phyloP scores from a whole-genome alignment of 2,329 filamentous ascomycete genomes.

The Talaromyces sp. region DNA sequence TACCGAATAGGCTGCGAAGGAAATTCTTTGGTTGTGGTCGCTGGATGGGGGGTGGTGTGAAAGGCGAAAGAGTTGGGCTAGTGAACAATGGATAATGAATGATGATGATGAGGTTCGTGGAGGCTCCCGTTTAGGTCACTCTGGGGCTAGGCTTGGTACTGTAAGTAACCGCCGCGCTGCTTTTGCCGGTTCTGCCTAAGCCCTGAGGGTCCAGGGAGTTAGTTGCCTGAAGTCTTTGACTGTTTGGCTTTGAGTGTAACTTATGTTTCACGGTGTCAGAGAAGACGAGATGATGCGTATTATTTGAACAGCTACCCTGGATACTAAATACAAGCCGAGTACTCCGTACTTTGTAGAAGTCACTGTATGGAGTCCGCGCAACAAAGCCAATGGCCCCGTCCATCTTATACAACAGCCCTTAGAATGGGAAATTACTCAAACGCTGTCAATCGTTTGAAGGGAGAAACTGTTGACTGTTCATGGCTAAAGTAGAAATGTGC shows the following conservation, averaged over 20 bases:
- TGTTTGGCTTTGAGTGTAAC: background rate
- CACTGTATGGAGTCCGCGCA: background rate
- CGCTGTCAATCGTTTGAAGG: background rate
- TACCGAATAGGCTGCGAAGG: background rate
- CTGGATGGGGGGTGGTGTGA: background rate
- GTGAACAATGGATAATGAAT: background rate
- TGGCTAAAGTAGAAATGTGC: background rate
- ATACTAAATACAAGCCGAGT: background rate
- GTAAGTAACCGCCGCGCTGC: background rate
- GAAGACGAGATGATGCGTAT: background rate
- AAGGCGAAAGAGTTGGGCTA: background rate
- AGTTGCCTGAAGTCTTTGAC: background rate
- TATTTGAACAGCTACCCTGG: background rate
- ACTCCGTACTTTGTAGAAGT: background rate
- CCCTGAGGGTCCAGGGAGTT: too few species aligned
- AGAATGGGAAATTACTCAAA: background rate
- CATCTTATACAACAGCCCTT: background rate
- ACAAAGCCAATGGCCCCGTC: background rate
- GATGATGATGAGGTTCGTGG: background rate
- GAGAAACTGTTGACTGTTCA: background rate
- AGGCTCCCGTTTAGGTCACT: background rate
- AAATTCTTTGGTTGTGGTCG: background rate
- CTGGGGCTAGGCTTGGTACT: background rate
- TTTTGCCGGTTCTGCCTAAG: background rate
- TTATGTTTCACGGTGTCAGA: background rate